Evolutionary conservation across 2,329 filamentous ascomycete genomes (phyloP).

Genomic region (Sordariomycetes sp.): DNA sequence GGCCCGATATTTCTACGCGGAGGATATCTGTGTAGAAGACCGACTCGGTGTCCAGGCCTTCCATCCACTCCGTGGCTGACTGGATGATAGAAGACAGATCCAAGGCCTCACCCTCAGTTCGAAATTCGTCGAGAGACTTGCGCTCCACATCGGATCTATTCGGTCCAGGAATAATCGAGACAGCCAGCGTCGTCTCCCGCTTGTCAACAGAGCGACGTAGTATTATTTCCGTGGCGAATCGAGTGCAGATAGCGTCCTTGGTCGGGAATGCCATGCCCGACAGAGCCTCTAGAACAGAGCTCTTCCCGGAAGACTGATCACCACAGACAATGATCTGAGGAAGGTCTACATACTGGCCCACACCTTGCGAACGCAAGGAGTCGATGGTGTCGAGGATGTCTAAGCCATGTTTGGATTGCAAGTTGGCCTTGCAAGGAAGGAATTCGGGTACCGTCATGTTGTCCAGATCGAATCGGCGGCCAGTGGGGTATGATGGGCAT

Average conservation of each 20-base stretch:
- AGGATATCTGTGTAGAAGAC: conserved; percentile 14
- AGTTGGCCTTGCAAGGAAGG: too few species aligned
- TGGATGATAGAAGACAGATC: conserved; percentile 22
- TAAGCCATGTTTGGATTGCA: conserved; percentile 13
- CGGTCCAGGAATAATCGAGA: conserved; percentile 14
- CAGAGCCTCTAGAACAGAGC: conserved; percentile 13
- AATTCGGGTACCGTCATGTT: too few species aligned
- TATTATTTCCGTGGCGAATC: conserved; percentile 14
- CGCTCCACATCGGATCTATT: conserved; percentile 10
- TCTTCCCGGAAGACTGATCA: conserved; percentile 14
- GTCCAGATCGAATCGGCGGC: too few species aligned
- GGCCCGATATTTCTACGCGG: conserved; percentile 12
- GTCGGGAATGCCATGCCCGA: conserved; percentile 14
- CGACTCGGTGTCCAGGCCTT: background rate
- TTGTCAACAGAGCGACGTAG: conserved; percentile 6
- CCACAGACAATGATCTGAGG: conserved; percentile 14
- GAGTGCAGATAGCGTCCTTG: conserved; percentile 11
- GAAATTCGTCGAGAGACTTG: background rate
- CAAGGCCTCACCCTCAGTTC: background rate
- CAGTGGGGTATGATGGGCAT: too few species aligned
- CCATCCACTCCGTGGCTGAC: conserved; percentile 20
- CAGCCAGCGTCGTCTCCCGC: background rate
- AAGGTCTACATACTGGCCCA: conserved; percentile 8
- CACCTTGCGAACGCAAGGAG: conserved; percentile 8
- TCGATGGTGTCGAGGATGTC: conserved; percentile 10